A percentile compares a stretch with the other conserved stretches of the same genome.
Evolutionary conservation across 2,329 filamentous ascomycete species (phyloP).

Genomic region (Penicillium glabrum): DNA sequence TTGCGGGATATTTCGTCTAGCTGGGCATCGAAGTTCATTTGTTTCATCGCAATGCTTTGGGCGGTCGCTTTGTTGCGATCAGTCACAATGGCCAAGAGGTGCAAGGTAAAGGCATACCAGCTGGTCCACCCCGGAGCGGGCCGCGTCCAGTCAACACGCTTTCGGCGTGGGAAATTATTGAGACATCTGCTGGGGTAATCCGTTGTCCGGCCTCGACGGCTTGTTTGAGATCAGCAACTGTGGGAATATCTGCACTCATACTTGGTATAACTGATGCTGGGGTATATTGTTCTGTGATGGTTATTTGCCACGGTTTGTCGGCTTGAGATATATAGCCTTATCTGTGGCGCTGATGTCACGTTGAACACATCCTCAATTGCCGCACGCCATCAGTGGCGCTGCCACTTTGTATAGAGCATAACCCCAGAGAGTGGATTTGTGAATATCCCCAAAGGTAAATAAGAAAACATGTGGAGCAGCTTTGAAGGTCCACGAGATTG

Average conservation of each 20-base stretch:
- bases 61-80: conserved; percentile 28
- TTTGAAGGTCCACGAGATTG: not conserved
- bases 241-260: conserved; percentile 27
- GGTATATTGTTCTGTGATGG: not conserved
- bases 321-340: conserved; percentile 8
- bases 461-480: not conserved
- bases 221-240: conserved; percentile 31
- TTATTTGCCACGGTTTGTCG: not conserved
- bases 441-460: not conserved
- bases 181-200: conserved; percentile 34
- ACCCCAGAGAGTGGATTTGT: not conserved
- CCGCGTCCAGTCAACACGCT: conserved; percentile 32
- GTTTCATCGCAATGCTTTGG: conserved; percentile 32
- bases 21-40: conserved; percentile 36
- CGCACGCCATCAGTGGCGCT: conserved; percentile 20
- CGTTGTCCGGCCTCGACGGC: conserved; percentile 32
- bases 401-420: conserved; percentile 5
- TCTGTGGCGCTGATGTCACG: conserved; percentile 25
- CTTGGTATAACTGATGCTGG: not conserved
- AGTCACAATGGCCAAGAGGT: not conserved
- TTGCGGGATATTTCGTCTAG: conserved; percentile 32
- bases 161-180: conserved; percentile 32
- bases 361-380: conserved; percentile 23
- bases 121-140: conserved; percentile 32
- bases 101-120: conserved; percentile 21